Percentiles rank a stretch among this genome's conserved stretches.
Conservation (phyloP, 257 asterid species). For the Salvia rosmarinus region DNA sequence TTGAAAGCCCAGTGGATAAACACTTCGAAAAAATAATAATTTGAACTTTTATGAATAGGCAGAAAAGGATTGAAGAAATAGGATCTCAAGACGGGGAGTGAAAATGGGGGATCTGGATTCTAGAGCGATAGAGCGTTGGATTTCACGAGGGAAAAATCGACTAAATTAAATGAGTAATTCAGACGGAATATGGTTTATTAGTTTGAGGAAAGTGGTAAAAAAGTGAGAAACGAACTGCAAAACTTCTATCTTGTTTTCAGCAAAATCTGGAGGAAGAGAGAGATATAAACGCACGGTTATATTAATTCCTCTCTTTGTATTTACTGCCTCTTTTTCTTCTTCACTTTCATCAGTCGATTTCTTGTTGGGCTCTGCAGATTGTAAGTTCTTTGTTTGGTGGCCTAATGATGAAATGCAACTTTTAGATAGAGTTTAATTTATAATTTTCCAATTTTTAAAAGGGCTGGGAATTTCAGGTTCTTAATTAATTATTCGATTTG, state of each 20-base stretch:
- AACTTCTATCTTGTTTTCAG: constrained; percentile 26
- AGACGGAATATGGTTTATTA: constrained; percentile 35
- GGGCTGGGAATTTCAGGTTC: too few species aligned
- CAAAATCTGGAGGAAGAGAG: constrained; percentile 9
- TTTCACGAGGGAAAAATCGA: constrained; percentile 45
- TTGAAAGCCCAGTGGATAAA: constrained; percentile 23
- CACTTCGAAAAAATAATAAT: background rate
- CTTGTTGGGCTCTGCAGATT: constrained; percentile 19
- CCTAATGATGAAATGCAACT: constrained; percentile 21
- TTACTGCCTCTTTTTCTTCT: background rate
- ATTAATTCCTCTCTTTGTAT: background rate
- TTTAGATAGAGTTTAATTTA: background rate
- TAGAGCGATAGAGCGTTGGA: constrained; percentile 44
- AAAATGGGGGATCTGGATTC: constrained; percentile 36
- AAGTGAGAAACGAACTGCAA: constrained; percentile 29
- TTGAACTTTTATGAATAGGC: constrained; percentile 22
- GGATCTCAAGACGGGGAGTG: constrained; percentile 34
- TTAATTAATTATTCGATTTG: too few species aligned
- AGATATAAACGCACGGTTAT: background rate
- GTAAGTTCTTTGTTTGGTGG: constrained; percentile 30
- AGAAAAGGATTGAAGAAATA: constrained; percentile 26
- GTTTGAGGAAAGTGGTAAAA: constrained; percentile 24
- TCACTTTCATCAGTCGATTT: constrained; percentile 16
- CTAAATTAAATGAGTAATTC: constrained; percentile 44
- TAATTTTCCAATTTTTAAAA: too few species aligned